Conservation (phyloP, 2,329 filamentous ascomycete genomes). For the Clonostachys chloroleuca region DNA sequence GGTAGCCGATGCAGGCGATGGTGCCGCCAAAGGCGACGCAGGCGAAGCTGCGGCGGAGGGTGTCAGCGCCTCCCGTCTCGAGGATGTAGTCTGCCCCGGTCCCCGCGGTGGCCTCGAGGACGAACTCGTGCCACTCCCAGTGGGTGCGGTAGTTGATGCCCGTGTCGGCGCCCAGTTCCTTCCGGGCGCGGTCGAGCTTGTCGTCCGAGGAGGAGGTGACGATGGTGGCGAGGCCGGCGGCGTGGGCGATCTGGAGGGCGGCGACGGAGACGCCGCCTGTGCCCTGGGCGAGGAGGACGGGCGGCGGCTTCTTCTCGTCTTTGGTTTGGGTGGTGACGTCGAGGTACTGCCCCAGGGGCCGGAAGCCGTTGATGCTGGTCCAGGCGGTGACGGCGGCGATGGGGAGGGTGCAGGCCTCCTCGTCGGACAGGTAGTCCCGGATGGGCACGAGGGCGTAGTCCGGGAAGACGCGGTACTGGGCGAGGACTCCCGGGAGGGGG, state of each 20-base stretch:
- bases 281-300: slow-evolving; percentile 46
- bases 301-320: background rate
- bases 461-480: slow-evolving; percentile 56
- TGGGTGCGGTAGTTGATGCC: slow-evolving; percentile 49
- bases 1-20: slow-evolving; percentile 46
- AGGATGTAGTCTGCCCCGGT: slow-evolving; percentile 49
- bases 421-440: slow-evolving; percentile 51
- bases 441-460: slow-evolving; percentile 48
- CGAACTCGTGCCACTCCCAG: slow-evolving; percentile 44
- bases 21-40: slow-evolving; percentile 49
- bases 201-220: slow-evolving; percentile 50
- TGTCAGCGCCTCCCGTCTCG: slow-evolving; percentile 48
- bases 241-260: slow-evolving; percentile 49
- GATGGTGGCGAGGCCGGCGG: slow-evolving; percentile 43
- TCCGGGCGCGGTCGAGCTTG: slow-evolving; percentile 39
- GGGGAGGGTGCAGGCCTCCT: slow-evolving; percentile 56
- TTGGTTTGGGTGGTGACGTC: slow-evolving; percentile 7
- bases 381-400: slow-evolving; percentile 61
- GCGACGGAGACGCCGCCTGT: slow-evolving; percentile 48
- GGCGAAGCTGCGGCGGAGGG: slow-evolving; percentile 46
- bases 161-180: slow-evolving; percentile 43
- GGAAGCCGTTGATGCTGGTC: slow-evolving; percentile 60
- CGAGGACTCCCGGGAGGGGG: slow-evolving; percentile 52
- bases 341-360: slow-evolving; percentile 42
- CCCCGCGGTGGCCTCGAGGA: slow-evolving; percentile 36